phyloP scores from a whole-genome alignment of 176 grass and related monocot species.

The Pharus latifolius region DNA sequence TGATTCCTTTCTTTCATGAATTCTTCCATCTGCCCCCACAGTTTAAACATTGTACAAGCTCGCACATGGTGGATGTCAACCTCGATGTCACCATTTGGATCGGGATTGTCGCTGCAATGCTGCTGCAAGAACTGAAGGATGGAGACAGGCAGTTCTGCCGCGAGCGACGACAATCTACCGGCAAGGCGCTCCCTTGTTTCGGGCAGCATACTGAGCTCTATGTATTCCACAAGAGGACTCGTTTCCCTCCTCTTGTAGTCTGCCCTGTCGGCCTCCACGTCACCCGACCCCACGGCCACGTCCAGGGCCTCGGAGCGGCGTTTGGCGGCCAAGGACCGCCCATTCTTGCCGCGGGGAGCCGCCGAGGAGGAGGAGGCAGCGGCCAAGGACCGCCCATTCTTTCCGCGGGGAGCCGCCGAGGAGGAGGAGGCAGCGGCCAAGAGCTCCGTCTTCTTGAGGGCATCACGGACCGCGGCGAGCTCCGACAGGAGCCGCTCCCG shows the following conservation, averaged over 20 bases:
- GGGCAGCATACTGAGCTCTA: not conserved
- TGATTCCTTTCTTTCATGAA: not conserved
- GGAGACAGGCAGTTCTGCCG: slow-evolving; percentile 8
- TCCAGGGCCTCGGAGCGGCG: not conserved
- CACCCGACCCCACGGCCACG: too few species aligned
- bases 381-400: not conserved
- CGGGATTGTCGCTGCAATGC: not conserved
- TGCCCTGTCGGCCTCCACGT: not conserved
- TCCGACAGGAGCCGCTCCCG: slow-evolving; percentile 2
- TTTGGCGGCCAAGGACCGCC: not conserved
- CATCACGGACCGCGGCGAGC: slow-evolving; percentile 1
- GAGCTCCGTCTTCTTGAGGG: not conserved
- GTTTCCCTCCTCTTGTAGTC: not conserved
- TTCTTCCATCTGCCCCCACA: slow-evolving; percentile 20
- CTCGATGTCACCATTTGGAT: not conserved
- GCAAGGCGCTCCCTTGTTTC: not conserved
- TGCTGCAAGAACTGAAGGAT: not conserved
- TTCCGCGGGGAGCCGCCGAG: too few species aligned
- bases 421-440: not conserved
- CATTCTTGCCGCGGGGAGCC: not conserved
- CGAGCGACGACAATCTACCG: not conserved
- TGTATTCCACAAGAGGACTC: not conserved
- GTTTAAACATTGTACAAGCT: not conserved
- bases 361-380: not conserved
- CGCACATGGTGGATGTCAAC: not conserved